Evolutionary conservation across 192 early-diverging fungal species (phyloP).

Genomic region (Linnemannia schmuckeri): DNA sequence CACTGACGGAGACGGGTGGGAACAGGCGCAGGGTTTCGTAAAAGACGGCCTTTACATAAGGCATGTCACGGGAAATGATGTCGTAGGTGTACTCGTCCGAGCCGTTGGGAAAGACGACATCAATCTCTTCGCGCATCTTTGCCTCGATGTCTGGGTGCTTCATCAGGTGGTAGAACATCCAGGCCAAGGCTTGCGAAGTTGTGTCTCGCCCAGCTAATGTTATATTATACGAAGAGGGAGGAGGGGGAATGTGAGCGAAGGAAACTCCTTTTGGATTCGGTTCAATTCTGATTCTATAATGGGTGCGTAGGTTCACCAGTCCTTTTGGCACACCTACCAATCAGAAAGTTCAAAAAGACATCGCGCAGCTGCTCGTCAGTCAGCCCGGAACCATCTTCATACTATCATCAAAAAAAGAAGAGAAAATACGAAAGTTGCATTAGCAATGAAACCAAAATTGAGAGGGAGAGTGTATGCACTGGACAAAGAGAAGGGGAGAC

Average conservation of each 20-base stretch:
- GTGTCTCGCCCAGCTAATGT: slow-evolving; percentile 65
- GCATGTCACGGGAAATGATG: slow-evolving; percentile 19
- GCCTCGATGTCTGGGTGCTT: slow-evolving; percentile 51
- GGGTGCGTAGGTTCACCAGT: no score
- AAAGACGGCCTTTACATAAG: slow-evolving; percentile 41
- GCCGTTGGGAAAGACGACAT: slow-evolving; percentile 17
- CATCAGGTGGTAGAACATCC: slow-evolving; percentile 65
- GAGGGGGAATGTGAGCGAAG: no score
- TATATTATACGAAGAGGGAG: no score
- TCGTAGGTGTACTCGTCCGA: slow-evolving; percentile 26
- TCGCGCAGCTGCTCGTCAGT: slow-evolving; percentile 58
- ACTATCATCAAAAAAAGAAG: neutral
- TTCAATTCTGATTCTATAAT: no score
- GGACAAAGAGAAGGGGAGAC: no score
- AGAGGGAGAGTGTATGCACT: no score
- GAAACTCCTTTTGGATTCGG: no score
- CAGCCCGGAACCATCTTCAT: slow-evolving; percentile 47
- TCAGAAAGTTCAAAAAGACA: slow-evolving; percentile 59
- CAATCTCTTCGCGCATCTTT: slow-evolving; percentile 52
- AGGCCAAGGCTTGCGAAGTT: slow-evolving; percentile 63
- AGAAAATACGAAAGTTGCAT: no score
- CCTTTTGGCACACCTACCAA: slow-evolving; percentile 5
- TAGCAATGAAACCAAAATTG: no score
- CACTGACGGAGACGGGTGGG: slow-evolving; percentile 73
- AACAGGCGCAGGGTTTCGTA: slow-evolving; percentile 74